Percentiles rank a stretch among this genome's conserved stretches.
Conservation (phyloP, 768 basidiomycete genomes). For the Agrocybe praecox region DNA sequence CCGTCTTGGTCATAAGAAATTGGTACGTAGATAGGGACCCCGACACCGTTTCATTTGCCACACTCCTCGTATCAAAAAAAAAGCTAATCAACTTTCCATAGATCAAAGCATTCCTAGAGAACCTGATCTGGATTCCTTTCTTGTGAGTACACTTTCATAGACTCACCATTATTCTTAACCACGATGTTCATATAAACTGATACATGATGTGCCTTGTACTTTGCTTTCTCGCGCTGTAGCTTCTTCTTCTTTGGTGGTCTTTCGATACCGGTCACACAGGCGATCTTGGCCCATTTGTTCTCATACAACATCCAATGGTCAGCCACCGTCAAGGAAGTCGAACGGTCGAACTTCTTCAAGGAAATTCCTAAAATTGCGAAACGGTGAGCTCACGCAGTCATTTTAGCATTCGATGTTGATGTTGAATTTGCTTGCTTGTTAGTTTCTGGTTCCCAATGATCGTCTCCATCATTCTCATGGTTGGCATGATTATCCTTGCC, state of each 20-base stretch:
- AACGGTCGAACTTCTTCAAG: conserved; percentile 87
- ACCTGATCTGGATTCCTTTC: conserved; percentile 71
- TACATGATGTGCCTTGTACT: neutral
- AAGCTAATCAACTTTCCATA: conserved; percentile 14
- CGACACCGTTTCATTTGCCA: conserved; percentile 6
- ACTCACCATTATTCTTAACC: neutral
- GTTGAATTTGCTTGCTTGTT: conserved; percentile 25
- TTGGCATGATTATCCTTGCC: conserved; percentile 55
- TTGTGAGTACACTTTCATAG: conserved; percentile 51
- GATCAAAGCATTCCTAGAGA: conserved; percentile 54
- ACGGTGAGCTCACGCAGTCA: conserved; percentile 38
- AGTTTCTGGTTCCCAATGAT: conserved; percentile 62
- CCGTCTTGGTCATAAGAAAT: conserved; percentile 58
- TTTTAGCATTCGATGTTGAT: conserved; percentile 24
- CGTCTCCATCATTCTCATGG: conserved; percentile 56
- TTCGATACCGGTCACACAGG: conserved; percentile 68
- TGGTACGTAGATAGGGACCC: conserved; percentile 33
- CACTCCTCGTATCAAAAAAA: no score
- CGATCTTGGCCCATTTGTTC: conserved; percentile 67
- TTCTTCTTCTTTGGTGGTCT: conserved; percentile 83
- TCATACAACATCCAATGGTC: conserved; percentile 60
- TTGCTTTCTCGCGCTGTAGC: conserved; percentile 32
- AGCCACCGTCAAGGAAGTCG: conserved; percentile 78
- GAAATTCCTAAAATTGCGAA: conserved; percentile 84
- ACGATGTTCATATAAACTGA: no score